Evolutionary conservation across 2,329 filamentous ascomycete genomes (phyloP).

Genomic region (Fusarium caatingaense): DNA sequence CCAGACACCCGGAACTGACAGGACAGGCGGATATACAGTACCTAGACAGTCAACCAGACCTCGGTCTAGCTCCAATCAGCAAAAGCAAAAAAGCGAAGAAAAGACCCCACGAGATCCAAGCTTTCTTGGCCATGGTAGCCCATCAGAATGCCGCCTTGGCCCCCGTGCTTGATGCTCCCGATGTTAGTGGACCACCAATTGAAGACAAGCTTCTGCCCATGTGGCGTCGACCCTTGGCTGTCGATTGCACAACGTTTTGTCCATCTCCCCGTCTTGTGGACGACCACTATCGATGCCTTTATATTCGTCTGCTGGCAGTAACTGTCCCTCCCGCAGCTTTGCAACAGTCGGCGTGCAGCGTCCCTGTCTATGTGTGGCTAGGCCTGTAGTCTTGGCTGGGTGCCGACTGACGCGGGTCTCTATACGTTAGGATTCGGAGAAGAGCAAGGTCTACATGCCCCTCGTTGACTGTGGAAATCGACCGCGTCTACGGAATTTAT

Average conservation of each 20-base stretch:
- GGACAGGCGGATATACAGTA: background rate
- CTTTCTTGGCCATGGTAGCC: slow-evolving; percentile 38
- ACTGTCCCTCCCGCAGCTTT: slow-evolving; percentile 26
- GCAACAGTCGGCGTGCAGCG: slow-evolving; percentile 31
- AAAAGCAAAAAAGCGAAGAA: slow-evolving; percentile 1
- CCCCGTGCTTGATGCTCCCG: slow-evolving; percentile 50
- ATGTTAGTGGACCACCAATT: slow-evolving; percentile 49
- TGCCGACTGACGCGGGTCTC: slow-evolving; percentile 13
- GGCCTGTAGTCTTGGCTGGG: slow-evolving; percentile 25
- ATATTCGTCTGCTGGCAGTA: slow-evolving; percentile 9
- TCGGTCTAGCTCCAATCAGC: slow-evolving; percentile 9
- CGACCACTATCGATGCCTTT: slow-evolving; percentile 17
- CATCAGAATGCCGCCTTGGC: slow-evolving; percentile 46
- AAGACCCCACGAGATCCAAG: slow-evolving; percentile 30
- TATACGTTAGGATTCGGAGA: slow-evolving; percentile 8
- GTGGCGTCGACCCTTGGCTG: slow-evolving; percentile 45
- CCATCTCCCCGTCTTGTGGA: slow-evolving; percentile 12
- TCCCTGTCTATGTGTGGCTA: slow-evolving; percentile 37
- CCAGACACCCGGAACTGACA: slow-evolving; percentile 30
- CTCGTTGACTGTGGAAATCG: slow-evolving; percentile 28
- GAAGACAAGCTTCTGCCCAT: slow-evolving; percentile 45
- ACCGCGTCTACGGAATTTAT: slow-evolving; percentile 20
- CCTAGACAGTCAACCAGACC: slow-evolving; percentile 16
- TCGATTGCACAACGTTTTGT: slow-evolving; percentile 28
- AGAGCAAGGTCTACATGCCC: slow-evolving; percentile 26